phyloP scores from a whole-genome alignment of 202 grass and related monocot genomes.

The Zizania palustris region DNA sequence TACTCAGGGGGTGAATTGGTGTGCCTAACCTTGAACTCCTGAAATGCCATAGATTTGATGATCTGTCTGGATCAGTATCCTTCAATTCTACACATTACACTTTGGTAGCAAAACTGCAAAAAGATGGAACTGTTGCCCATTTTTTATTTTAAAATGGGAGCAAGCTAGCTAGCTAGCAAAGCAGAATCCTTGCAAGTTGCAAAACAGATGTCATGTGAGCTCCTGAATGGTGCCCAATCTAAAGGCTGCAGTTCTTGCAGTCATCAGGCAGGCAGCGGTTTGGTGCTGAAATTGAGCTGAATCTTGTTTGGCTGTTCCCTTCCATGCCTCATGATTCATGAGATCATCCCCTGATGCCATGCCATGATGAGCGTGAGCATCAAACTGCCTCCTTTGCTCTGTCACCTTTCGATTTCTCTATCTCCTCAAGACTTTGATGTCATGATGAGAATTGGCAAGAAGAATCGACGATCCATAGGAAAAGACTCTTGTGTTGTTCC shows the following conservation, averaged over 20 bases:
- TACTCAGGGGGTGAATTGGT: background rate
- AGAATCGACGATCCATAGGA: slow-evolving; percentile 34
- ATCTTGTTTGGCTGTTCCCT: slow-evolving; percentile 28
- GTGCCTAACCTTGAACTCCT: no score
- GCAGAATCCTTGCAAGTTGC: slow-evolving; percentile 19
- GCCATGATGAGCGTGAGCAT: slow-evolving; percentile 41
- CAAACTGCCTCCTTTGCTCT: slow-evolving; percentile 32
- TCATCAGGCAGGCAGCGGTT: slow-evolving; percentile 14
- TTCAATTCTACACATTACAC: slow-evolving; percentile 15
- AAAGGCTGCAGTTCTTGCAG: slow-evolving; percentile 41
- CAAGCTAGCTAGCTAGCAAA: background rate
- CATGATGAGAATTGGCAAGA: slow-evolving; percentile 41
- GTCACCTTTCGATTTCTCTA: slow-evolving; percentile 42
- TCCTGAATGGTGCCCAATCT: slow-evolving; percentile 5
- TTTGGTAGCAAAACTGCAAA: slow-evolving; percentile 36
- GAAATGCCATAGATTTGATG: no score
- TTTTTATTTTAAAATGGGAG: slow-evolving; percentile 14
- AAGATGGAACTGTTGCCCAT: slow-evolving; percentile 22
- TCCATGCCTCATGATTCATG: slow-evolving; percentile 42
- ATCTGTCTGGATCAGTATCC: slow-evolving; percentile 21
- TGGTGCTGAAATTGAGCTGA: slow-evolving; percentile 25
- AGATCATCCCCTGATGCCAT: slow-evolving; percentile 50
- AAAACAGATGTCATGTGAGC: slow-evolving; percentile 53
- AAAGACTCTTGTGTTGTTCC: background rate
- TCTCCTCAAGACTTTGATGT: slow-evolving; percentile 34